Evolutionary conservation across 768 basidiomycete genomes (phyloP).

Genomic region (Russula compacta): DNA sequence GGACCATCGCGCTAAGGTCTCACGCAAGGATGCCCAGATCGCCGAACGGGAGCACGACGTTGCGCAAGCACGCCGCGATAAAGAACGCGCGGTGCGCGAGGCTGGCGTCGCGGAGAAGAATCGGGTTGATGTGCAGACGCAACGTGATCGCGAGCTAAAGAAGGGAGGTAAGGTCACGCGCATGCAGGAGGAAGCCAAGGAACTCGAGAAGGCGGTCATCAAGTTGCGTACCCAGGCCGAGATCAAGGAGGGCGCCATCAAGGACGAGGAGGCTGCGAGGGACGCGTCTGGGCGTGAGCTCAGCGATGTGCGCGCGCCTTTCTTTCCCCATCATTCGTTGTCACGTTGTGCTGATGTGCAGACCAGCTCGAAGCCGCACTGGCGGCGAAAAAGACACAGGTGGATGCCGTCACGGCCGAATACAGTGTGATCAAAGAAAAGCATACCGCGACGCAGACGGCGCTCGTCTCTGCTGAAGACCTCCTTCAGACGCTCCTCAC

Average conservation of each 20-base stretch:
- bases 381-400: constrained; percentile 49
- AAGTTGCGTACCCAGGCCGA: constrained; percentile 82
- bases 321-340: background rate
- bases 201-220: constrained; percentile 68
- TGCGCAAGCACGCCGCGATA: constrained; percentile 37
- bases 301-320: constrained; percentile 41
- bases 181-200: constrained; percentile 70
- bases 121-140: constrained; percentile 53
- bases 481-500: constrained; percentile 93
- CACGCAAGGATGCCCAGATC: constrained; percentile 49
- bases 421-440: constrained; percentile 61
- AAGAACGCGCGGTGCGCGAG: constrained; percentile 45
- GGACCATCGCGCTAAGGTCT: constrained; percentile 43
- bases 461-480: constrained; percentile 71
- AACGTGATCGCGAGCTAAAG: constrained; percentile 77
- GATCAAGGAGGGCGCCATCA: constrained; percentile 63
- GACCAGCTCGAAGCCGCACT: constrained; percentile 48
- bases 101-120: constrained; percentile 59
- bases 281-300: constrained; percentile 45
- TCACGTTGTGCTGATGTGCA: background rate
- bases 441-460: constrained; percentile 49
- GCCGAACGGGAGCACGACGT: constrained; percentile 41
- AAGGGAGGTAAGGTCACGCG: constrained; percentile 91
- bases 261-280: constrained; percentile 65
- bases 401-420: constrained; percentile 42